Evolutionary conservation across 2,329 filamentous ascomycete species (phyloP).

Genomic region (Pyricularia sp.): DNA sequence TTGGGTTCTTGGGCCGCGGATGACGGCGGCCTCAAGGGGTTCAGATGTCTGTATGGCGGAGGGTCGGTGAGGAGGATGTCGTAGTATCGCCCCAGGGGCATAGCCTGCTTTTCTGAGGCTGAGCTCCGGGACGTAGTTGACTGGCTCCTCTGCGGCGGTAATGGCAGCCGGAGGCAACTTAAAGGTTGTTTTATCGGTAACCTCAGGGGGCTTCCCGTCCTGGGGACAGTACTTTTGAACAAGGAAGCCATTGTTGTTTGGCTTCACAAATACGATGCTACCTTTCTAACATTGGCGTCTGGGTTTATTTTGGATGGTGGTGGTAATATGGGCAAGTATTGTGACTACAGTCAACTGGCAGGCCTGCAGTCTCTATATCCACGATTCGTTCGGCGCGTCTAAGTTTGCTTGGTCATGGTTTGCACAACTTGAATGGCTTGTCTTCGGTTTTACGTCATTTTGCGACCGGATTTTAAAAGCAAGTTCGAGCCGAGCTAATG

Average conservation of each 20-base stretch:
- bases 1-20: conserved; percentile 4
- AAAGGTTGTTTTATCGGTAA: conserved; percentile 10
- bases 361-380: background rate
- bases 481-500: background rate
- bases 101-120: conserved; percentile 26
- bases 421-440: background rate
- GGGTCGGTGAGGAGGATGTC: conserved; percentile 42
- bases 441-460: background rate
- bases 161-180: conserved; percentile 7
- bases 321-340: background rate
- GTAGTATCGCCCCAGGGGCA: conserved; percentile 50
- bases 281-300: background rate
- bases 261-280: background rate
- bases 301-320: background rate
- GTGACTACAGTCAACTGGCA: background rate
- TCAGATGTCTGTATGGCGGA: conserved; percentile 16
- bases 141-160: background rate
- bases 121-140: background rate
- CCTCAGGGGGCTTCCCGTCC: conserved; percentile 16
- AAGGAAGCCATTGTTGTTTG: conserved; percentile 7
- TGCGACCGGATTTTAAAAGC: background rate
- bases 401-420: background rate
- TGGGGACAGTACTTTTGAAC: conserved; percentile 9
- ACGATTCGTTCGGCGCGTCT: background rate
- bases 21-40: background rate